These are phyloP conservation scores for Arabidopsis hybrid DNA, from an alignment of 441 rosid genomes.

Conservation along the genomic window DNA sequence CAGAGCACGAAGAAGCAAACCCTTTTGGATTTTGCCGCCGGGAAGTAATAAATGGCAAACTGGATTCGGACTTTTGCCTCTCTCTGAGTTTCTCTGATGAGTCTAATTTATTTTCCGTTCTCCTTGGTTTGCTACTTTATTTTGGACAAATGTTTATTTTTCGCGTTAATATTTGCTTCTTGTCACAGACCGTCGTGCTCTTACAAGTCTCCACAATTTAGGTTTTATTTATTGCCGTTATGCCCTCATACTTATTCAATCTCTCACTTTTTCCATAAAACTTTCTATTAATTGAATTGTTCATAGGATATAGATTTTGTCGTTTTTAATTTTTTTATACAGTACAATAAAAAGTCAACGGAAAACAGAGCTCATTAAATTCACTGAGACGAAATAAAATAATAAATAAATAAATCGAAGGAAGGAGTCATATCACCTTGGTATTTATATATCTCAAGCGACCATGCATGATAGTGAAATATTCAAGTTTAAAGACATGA, in stretches of 20 bases:
- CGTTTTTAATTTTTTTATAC: background rate
- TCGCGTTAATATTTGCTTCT: slow-evolving; percentile 14
- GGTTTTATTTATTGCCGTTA: slow-evolving; percentile 27
- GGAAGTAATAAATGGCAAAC: slow-evolving; percentile 25
- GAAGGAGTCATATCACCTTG: background rate
- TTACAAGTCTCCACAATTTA: background rate
- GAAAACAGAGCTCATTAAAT: slow-evolving; percentile 36
- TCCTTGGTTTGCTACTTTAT: background rate
- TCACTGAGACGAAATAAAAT: background rate
- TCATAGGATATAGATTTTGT: no score
- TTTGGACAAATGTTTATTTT: slow-evolving; percentile 11
- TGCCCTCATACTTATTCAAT: slow-evolving; percentile 27
- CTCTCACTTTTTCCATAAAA: background rate
- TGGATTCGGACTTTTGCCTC: slow-evolving; percentile 1
- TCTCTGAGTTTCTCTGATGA: background rate
- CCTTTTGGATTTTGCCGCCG: background rate
- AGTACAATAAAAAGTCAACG: slow-evolving; percentile 12
- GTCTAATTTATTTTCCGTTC: background rate
- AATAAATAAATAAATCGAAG: background rate
- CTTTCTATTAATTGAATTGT: no score
- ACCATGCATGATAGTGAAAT: slow-evolving; percentile 24
- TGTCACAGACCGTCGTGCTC: slow-evolving; percentile 7
- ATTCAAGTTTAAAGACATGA: background rate
- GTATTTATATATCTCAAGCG: background rate
- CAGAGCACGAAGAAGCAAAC: slow-evolving; percentile 33